Evolutionary conservation across 148 eudicot species (phyloP), one percentile per base, ranked within the genome.

Genomic region (Salicornia ramosissima): DNA sequence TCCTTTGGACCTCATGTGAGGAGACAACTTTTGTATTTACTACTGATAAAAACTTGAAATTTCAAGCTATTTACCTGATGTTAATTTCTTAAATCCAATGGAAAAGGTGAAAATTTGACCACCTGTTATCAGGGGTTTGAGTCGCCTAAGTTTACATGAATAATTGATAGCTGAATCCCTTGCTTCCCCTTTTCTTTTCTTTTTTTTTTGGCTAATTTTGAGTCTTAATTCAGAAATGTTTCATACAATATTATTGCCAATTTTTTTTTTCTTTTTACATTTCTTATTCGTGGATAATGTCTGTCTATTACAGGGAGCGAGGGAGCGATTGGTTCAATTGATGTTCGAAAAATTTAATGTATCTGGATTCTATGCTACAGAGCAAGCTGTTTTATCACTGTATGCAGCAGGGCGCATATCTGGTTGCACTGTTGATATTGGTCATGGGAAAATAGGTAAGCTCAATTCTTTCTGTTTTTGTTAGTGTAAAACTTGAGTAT

Each of bases 391-490:
- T 14, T 77, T 95, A 66, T 95, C 99, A 24, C 88, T 95, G 21
- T 95, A 95, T 81, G 99, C 99, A 4, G 96, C 91, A 25, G 99
- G 99, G 3, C 93, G 99, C 66, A 95, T 95, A 71, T 95, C 99
- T 24, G 99, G 99, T 65, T 95, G 99, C 76, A 79, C 96, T 25
- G 99, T 95, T 68, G 99, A 95, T 81, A 85, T 95, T 73, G 99
- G 99, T 51, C 99, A 95, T 79, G 99, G 97, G 49, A 91, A 91
- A 84, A 87, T 91, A 75, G 98, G 98, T 90, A 46, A 36, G 63
- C 61, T 22, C 62, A 56, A 40, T 71, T 36, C 53, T 40, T 8
- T 36, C 42, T 19, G 18, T 29, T 42, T 31, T n/a, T 22, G 26
- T 49, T 58, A 43, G 43, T 26, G 49, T 58, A 64, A n/a, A 22